Evolutionary conservation across 352 stramenopile species (phyloP), one percentile per base, ranked within the genome.

Genomic region (Phytophthora rubi): DNA sequence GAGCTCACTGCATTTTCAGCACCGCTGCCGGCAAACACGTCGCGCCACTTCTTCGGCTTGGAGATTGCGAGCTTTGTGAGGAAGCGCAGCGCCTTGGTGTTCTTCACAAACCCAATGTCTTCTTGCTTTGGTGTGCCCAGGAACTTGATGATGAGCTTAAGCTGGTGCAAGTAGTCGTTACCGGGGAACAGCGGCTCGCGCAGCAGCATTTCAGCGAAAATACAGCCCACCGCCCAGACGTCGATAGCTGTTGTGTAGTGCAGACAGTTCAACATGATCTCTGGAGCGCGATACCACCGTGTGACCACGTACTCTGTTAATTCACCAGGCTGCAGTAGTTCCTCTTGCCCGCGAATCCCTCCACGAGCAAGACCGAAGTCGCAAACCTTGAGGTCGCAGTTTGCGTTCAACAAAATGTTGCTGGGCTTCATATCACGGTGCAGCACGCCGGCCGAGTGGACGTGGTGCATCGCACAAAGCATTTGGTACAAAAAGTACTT

Each of bases 121-220:
- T 93, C 81, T 44, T 93, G 82, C 63, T 93, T 93, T 15, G 81
- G 83, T 26, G 77, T 92, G 45, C 78, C 83, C 33, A 88, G 59
- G 57, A 84, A 90, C 63, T 86, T 88, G 70, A 88, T 89, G 48
- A 94, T 94, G 23, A 94, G 77, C 68, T 90, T 92, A 53, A 94
- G 86, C 58, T 94, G 87, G 65, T 94, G 82, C 45, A 93, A 86
- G 71, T 93, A 94, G 70, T 94, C 87, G 39, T 94, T 90, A 53
- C 87, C 87, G 3, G 85, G 95, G 68, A 99, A 99, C 35, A 99
- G 88, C 51, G 97, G 97, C 73, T 99, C 98, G 42, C 97, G 86
- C 39, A 92, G 71, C 16, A 99, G 87, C 68, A 99, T 94, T 81
- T 99, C 98, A 15, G 94, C 98, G 71, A 99, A 98, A 65, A 99